Evolutionary conservation across 495 filamentous ascomycete species (phyloP).

Genomic region (Hyaloscypha bicolor): DNA sequence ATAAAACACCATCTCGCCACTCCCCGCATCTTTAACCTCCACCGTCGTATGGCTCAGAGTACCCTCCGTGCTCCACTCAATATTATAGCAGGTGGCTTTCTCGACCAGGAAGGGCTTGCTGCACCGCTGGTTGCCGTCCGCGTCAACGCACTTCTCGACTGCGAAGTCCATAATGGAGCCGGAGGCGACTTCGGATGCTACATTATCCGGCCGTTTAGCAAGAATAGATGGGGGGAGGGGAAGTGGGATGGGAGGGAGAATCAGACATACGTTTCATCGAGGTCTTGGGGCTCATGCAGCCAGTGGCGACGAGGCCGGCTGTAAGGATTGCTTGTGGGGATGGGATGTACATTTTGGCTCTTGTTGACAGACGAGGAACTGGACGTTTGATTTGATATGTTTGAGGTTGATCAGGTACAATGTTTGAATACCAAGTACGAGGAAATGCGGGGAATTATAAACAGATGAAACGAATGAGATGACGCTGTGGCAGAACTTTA

Average conservation of each 20-base stretch:
- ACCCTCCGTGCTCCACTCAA: conserved; percentile 42
- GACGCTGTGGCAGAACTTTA: not conserved
- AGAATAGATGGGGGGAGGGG: not conserved
- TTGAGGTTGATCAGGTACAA: not conserved
- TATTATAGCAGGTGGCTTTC: conserved; percentile 39
- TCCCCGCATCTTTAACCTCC: conserved; percentile 42
- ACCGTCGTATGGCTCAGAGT: conserved; percentile 42
- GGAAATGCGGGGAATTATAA: not conserved
- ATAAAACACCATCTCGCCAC: conserved; percentile 42
- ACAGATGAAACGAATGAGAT: not conserved
- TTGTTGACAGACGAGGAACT: not conserved
- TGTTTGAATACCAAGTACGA: not conserved
- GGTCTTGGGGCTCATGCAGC: not conserved
- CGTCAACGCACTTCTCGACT: conserved; percentile 31
- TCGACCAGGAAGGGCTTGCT: conserved; percentile 39
- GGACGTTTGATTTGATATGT: not conserved
- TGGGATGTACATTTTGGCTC: conserved; percentile 17
- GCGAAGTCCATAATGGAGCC: not conserved
- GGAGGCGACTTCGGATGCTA: not conserved
- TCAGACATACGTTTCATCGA: not conserved
- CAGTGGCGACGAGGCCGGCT: not conserved
- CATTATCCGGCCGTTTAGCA: not conserved
- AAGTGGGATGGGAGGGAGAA: not conserved
- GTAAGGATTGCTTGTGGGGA: conserved; percentile 7
- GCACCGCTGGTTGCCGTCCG: conserved; percentile 38